Conservation (phyloP, 768 basidiomycete species). For the Termitomyces sp. region DNA sequence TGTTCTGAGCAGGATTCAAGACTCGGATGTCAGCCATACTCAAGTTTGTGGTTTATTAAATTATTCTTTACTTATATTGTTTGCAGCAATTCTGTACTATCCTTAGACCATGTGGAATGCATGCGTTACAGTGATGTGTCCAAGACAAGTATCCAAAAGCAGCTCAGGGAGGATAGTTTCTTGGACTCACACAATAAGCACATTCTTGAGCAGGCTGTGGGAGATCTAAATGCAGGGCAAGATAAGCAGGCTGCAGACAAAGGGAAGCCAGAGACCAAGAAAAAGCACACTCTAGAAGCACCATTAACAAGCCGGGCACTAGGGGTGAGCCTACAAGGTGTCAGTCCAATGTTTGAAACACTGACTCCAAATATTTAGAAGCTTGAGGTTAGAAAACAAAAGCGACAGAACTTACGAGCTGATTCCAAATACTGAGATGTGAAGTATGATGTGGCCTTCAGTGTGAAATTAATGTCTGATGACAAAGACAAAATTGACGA, state of each 20-base stretch:
- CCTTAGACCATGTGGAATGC: too few relatives aligned
- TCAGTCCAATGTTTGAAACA: not conserved
- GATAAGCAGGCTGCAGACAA: too few relatives aligned
- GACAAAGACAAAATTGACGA: not conserved
- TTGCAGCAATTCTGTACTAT: too few relatives aligned
- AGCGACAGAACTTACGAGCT: not conserved
- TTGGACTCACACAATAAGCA: not conserved
- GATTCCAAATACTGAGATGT: not conserved
- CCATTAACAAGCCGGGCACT: not conserved
- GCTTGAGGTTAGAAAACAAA: not conserved
- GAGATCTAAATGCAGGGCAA: too few relatives aligned
- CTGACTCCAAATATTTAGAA: not conserved
- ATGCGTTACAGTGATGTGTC: not conserved
- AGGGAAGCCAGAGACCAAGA: not conserved
- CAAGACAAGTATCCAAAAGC: constrained; percentile 3
- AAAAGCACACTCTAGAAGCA: not conserved
- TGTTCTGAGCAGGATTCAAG: too few relatives aligned
- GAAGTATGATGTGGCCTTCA: not conserved
- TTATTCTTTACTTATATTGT: too few relatives aligned
- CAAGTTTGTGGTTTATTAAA: too few relatives aligned
- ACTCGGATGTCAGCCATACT: too few relatives aligned
- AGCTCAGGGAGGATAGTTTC: not conserved
- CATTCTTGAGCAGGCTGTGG: too few relatives aligned
- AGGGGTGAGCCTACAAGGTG: not conserved
- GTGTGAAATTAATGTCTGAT: not conserved